Evolutionary conservation across 2,329 filamentous ascomycete species (phyloP), one percentile per base, ranked within the genome.

Genomic region (Huntiella savannae): DNA sequence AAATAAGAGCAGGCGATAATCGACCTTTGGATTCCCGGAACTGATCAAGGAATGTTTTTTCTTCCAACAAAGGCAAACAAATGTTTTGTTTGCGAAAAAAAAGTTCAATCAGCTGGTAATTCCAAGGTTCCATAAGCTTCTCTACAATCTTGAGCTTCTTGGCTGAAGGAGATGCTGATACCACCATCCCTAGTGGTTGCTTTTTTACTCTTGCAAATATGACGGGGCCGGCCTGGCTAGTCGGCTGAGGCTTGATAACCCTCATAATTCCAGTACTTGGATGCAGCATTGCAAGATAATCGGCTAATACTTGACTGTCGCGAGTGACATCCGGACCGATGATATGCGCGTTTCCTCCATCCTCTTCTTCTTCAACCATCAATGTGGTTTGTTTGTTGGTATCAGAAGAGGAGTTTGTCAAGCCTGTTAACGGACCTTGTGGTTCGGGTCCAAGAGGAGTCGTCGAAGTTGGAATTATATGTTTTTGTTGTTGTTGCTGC

Each of bases 31-130:
- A 57, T 4, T 59, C 56, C 1, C 55, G 59, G 47, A 68, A 70
- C 16, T 68, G 66, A 8, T 62, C 61, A 49, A 67, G 63, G 47
- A 77, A 73, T 0, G 65, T 63, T 2, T 63, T 56, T 38, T 73
- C 68, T 49, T 79, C 72, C 5, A 78, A 62, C 2, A 79, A 60
- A 0, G 75, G 75, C 49, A 78, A 72, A n/a, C 71, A 73, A n/a
- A 61, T 60, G 54, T 78, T 73, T 35, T 71, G 66, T 46, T 69
- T 65, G 32, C 65, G 60, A 47, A 75, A 68, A 53, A 75, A 75
- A 65, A 69, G 50, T 22, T 65, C 63, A 37, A 77, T 59, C 6
- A 77, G 54, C 43, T 71, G 65, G 17, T 64, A 60, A 15, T 62
- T 59, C 47, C 67, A 68, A 2, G 72, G 71, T 19, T 73, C 73